A percentile compares a stretch with the other conserved stretches of the same genome.
phyloP scores from a whole-genome alignment of 768 basidiomycete species.

The Rhodosporidiobolus sp. region DNA sequence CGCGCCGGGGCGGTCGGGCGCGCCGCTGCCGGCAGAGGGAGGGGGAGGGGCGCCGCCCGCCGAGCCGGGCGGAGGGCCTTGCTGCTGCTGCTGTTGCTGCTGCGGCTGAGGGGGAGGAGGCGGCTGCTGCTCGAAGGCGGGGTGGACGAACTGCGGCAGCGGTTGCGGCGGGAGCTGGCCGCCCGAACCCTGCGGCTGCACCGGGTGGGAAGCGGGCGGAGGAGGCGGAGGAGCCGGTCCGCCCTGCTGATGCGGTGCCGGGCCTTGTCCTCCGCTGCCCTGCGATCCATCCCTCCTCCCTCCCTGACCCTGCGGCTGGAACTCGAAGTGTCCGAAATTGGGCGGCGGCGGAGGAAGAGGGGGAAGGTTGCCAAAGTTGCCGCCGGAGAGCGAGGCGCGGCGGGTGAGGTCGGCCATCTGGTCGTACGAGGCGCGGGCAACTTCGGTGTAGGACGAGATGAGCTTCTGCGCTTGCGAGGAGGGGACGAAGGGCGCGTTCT shows the following conservation, averaged over 20 bases:
- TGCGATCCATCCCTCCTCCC: background rate
- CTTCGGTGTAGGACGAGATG: constrained; percentile 54
- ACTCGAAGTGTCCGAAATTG: constrained; percentile 28
- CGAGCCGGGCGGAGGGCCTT: background rate
- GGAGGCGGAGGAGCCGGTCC: constrained; percentile 44
- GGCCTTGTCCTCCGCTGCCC: background rate
- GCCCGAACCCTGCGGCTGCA: constrained; percentile 46
- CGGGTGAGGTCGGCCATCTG: constrained; percentile 77
- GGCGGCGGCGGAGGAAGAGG: constrained; percentile 30
- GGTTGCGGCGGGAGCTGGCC: background rate
- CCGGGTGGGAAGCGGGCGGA: constrained; percentile 69
- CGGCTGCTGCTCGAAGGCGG: background rate
- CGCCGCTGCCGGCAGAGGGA: background rate
- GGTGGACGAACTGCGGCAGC: constrained; percentile 41
- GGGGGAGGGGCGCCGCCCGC: constrained; percentile 6
- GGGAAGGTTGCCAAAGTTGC: constrained; percentile 14
- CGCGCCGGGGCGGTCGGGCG: constrained; percentile 51
- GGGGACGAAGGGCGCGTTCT: constrained; percentile 35
- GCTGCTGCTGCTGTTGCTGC: background rate
- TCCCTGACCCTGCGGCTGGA: constrained; percentile 6
- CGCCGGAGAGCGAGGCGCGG: constrained; percentile 51
- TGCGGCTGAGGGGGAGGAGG: background rate
- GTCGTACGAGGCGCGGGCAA: constrained; percentile 66
- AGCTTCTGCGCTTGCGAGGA: constrained; percentile 44
- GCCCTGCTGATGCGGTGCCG: constrained; percentile 5